These are phyloP conservation scores for Candida loeiensis DNA, from an alignment of 805 yeast genomes.

Conservation along the genomic window DNA sequence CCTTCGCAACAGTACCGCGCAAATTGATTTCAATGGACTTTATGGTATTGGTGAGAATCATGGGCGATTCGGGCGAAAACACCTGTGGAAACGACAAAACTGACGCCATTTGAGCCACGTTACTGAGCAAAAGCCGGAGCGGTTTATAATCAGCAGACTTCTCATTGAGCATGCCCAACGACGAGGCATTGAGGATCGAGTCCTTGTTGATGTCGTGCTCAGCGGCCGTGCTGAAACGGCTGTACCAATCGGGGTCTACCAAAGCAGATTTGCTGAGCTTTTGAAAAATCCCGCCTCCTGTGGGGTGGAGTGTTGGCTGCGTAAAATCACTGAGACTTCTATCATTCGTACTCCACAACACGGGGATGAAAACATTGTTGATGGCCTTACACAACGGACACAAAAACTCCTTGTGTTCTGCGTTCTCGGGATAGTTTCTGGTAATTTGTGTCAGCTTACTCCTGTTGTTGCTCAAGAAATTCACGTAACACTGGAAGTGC, in stretches of 20 bases:
- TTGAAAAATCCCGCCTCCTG: not conserved
- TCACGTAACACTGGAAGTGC: conserved; percentile 75
- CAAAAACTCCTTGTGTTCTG: conserved; percentile 65
- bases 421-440: conserved; percentile 74
- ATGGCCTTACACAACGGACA: conserved; percentile 92
- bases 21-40: conserved; percentile 63
- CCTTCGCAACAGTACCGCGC: conserved; percentile 47
- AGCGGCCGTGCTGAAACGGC: conserved; percentile 17
- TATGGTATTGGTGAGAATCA: conserved; percentile 51
- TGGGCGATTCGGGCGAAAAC: conserved; percentile 32
- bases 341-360: conserved; percentile 54
- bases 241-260: conserved; percentile 24
- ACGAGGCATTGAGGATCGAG: conserved; percentile 23
- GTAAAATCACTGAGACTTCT: conserved; percentile 18
- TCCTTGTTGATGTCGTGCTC: conserved; percentile 22
- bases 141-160: conserved; percentile 22
- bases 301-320: not conserved
- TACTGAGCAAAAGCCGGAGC: conserved; percentile 27
- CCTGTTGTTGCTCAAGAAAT: conserved; percentile 55
- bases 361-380: conserved; percentile 79
- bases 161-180: conserved; percentile 27
- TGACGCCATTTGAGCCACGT: conserved; percentile 34
- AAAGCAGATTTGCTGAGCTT: conserved; percentile 10
- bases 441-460: conserved; percentile 68
- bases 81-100: conserved; percentile 37